Conservation (phyloP, 345 rosid genomes). For the Salix suchowensis region DNA sequence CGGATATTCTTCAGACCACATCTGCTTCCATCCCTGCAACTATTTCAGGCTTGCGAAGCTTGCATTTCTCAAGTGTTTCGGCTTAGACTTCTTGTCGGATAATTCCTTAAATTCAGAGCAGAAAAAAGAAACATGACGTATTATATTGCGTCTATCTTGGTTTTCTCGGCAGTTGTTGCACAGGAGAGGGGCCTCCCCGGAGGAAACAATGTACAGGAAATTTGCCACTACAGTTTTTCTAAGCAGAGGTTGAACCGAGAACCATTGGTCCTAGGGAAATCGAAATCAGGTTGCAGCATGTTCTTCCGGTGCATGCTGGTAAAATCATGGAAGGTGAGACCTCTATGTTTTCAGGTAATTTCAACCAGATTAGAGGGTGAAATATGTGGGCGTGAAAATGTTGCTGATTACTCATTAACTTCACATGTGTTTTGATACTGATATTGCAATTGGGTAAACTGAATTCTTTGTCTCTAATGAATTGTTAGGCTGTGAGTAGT, state of each 20-base stretch:
- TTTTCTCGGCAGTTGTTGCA: background rate
- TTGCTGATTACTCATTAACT: background rate
- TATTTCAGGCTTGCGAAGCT: slow-evolving; percentile 41
- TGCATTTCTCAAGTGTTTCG: slow-evolving; percentile 49
- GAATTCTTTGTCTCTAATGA: background rate
- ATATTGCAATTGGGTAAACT: background rate
- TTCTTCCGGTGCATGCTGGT: background rate
- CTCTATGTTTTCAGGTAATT: background rate
- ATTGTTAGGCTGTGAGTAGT: background rate
- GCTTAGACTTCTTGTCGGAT: slow-evolving; percentile 22
- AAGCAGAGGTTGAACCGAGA: background rate
- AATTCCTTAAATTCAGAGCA: slow-evolving; percentile 9
- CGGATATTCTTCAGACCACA: slow-evolving; percentile 1
- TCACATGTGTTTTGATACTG: background rate
- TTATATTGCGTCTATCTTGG: background rate
- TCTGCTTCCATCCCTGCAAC: slow-evolving; percentile 39
- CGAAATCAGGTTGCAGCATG: background rate
- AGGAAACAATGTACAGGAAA: background rate
- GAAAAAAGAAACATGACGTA: slow-evolving; percentile 17
- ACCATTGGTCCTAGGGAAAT: too few species aligned
- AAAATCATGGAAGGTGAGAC: background rate
- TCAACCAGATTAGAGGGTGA: background rate
- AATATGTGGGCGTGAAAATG: background rate
- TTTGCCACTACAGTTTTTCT: background rate
- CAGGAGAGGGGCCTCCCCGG: background rate